These are phyloP conservation scores for Monilinia vaccinii-corymbosi DNA, from an alignment of 2,329 filamentous ascomycete genomes.

Conservation along the genomic window DNA sequence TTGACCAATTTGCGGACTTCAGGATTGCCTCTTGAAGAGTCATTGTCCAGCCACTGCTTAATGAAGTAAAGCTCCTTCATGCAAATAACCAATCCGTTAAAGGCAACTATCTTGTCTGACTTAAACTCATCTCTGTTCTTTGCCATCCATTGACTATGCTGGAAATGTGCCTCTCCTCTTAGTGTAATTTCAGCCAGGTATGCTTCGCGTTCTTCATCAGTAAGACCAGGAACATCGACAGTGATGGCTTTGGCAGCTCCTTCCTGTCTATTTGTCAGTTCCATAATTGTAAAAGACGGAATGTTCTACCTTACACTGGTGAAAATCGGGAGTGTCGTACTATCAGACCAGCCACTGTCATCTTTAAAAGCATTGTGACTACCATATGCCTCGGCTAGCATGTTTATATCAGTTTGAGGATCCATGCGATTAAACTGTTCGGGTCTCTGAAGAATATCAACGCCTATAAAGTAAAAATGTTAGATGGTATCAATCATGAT, in stretches of 20 bases:
- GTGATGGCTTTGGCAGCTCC: slow-evolving; percentile 1
- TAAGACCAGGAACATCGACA: background rate
- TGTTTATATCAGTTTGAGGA: slow-evolving; percentile 7
- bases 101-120: slow-evolving; percentile 1
- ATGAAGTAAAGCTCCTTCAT: slow-evolving; percentile 3
- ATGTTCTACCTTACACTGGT: slow-evolving; percentile 10
- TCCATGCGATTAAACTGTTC: slow-evolving; percentile 7
- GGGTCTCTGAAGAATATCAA: slow-evolving; percentile 7
- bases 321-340: background rate
- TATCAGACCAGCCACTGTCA: background rate
- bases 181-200: background rate
- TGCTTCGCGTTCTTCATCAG: background rate
- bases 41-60: background rate
- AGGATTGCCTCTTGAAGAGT: background rate
- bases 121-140: background rate
- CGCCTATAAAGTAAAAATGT: background rate
- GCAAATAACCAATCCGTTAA: background rate
- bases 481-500: background rate
- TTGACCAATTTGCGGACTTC: background rate
- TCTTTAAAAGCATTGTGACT: slow-evolving; percentile 1
- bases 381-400: slow-evolving; percentile 2
- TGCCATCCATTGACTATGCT: background rate
- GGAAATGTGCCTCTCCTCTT: slow-evolving; percentile 1
- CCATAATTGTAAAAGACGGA: too few relatives aligned
- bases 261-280: background rate